Evolutionary conservation across 768 basidiomycete species (phyloP).

Genomic region (Phanerodontia chrysosporium): DNA sequence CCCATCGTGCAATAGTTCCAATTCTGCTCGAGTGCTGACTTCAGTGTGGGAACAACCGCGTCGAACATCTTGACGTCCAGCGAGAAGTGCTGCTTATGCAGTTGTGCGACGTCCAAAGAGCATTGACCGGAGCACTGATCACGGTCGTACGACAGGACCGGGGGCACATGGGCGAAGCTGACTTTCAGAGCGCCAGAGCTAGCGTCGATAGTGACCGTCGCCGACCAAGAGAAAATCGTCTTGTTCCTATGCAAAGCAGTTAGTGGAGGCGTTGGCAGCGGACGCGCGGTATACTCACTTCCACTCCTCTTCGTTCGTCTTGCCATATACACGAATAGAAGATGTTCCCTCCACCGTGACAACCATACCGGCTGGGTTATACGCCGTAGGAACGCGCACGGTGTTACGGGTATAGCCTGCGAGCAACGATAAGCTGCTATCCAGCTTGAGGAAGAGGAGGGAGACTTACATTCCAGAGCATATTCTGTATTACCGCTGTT

Average conservation of each 20-base stretch:
- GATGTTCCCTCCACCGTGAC: neutral
- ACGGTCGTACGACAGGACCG: neutral
- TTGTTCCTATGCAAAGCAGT: neutral
- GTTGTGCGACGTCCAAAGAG: neutral
- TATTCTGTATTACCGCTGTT: neutral
- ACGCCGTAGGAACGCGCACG: neutral
- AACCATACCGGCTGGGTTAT: neutral
- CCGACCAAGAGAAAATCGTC: neutral
- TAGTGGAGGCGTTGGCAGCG: neutral
- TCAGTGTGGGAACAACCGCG: neutral
- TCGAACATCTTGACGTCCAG: neutral
- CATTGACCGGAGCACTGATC: neutral
- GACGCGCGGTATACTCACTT: neutral
- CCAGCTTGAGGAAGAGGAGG: neutral
- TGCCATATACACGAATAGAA: neutral
- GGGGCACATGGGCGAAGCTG: neutral
- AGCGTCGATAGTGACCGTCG: neutral
- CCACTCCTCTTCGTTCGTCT: neutral
- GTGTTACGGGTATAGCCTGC: neutral
- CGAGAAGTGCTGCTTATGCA: neutral
- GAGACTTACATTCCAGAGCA: neutral
- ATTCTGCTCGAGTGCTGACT: neutral
- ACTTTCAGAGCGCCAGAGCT: neutral
- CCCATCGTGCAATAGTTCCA: conserved; percentile 2
- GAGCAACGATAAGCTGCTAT: neutral